A percentile compares a stretch with the other conserved stretches of the same genome.
These are phyloP conservation scores for Chlamydomonas sp. DNA, from an alignment of 139 green algal genomes.

Conservation along the genomic window DNA sequence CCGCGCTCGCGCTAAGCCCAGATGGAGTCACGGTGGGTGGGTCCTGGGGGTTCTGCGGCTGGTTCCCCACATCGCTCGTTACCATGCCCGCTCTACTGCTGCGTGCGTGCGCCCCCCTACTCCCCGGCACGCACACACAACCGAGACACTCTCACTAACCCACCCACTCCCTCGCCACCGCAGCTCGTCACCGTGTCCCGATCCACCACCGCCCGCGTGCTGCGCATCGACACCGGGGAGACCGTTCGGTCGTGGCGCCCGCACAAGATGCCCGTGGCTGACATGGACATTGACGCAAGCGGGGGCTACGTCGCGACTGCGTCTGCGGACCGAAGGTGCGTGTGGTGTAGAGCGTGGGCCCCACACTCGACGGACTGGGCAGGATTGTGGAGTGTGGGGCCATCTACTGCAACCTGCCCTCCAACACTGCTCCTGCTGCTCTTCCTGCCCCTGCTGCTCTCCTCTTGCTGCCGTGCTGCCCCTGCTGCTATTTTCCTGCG, in stretches of 20 bases:
- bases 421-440: slow-evolving; percentile 9
- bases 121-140: too few relatives aligned
- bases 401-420: slow-evolving; percentile 44
- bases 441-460: too few relatives aligned
- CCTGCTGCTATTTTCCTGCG: too few relatives aligned
- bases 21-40: slow-evolving; percentile 51
- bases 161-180: too few relatives aligned
- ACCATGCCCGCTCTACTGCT: too few relatives aligned
- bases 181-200: slow-evolving; percentile 75
- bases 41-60: too few relatives aligned
- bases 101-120: too few relatives aligned
- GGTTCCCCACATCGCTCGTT: too few relatives aligned
- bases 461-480: too few relatives aligned
- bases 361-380: too few relatives aligned
- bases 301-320: slow-evolving; percentile 72
- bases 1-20: slow-evolving; percentile 67
- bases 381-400: slow-evolving; percentile 40
- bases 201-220: slow-evolving; percentile 60
- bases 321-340: slow-evolving; percentile 56
- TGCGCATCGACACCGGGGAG: slow-evolving; percentile 35
- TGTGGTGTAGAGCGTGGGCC: slow-evolving; percentile 60
- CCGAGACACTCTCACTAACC: too few relatives aligned
- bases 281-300: slow-evolving; percentile 69
- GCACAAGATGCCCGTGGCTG: slow-evolving; percentile 66
- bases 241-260: slow-evolving; percentile 37